Percentiles rank a stretch among this genome's conserved stretches.
Evolutionary conservation across 345 rosid genomes (phyloP).

Genomic region (Lepidium sativum): DNA sequence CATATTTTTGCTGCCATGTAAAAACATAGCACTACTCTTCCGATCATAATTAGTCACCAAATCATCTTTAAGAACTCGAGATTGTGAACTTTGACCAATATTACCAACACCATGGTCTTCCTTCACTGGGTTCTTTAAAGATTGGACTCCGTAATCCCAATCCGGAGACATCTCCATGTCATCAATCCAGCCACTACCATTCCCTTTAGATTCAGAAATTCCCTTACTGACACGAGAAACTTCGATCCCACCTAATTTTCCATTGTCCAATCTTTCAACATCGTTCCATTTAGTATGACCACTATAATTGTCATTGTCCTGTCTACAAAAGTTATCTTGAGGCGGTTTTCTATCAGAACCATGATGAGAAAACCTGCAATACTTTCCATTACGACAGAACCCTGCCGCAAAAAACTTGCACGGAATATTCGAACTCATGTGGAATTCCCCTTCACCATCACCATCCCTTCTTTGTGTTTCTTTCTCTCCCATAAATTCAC

Average conservation of each 20-base stretch:
- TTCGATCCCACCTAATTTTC: slow-evolving; percentile 24
- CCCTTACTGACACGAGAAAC: slow-evolving; percentile 18
- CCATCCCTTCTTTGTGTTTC: slow-evolving; percentile 39
- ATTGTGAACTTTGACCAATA: slow-evolving; percentile 24
- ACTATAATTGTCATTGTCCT: slow-evolving; percentile 23
- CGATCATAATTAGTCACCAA: background rate
- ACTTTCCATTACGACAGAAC: slow-evolving; percentile 67
- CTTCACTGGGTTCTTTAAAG: slow-evolving; percentile 31
- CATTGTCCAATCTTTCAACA: slow-evolving; percentile 27
- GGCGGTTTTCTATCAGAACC: slow-evolving; percentile 35
- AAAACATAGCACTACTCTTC: slow-evolving; percentile 3
- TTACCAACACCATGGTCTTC: slow-evolving; percentile 25
- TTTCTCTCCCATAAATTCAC: slow-evolving; percentile 35
- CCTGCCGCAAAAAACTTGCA: slow-evolving; percentile 85
- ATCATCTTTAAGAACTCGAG: slow-evolving; percentile 17
- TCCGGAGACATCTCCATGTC: slow-evolving; percentile 82
- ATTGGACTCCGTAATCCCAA: slow-evolving; percentile 48
- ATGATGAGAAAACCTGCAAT: slow-evolving; percentile 77
- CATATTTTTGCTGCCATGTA: slow-evolving; percentile 21
- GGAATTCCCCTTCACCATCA: slow-evolving; percentile 37
- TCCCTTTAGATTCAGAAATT: slow-evolving; percentile 33
- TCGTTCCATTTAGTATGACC: slow-evolving; percentile 37
- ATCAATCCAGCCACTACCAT: slow-evolving; percentile 41
- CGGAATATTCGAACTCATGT: slow-evolving; percentile 41
- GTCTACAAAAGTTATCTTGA: slow-evolving; percentile 30